Conservation (phyloP, 2,329 filamentous ascomycete genomes). For the Verticillium isaacii region DNA sequence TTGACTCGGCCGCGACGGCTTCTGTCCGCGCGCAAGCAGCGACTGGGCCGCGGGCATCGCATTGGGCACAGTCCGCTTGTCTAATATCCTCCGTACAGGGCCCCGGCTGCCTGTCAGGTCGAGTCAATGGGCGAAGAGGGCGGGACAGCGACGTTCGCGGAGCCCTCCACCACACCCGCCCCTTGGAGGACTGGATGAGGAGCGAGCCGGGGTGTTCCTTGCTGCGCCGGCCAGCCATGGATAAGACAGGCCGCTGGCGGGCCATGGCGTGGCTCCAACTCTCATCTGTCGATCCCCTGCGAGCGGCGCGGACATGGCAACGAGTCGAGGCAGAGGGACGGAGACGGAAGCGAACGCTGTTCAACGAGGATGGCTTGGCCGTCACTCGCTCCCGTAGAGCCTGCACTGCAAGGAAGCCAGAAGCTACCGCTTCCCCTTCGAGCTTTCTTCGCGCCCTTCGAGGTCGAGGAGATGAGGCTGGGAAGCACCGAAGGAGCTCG, state of each 20-base stretch:
- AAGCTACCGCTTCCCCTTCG: neutral
- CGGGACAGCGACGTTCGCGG: neutral
- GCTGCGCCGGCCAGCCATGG: neutral
- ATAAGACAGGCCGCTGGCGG: slow-evolving; percentile 1
- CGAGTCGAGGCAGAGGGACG: neutral
- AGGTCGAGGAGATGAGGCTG: neutral
- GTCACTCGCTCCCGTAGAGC: neutral
- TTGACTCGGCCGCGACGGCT: neutral
- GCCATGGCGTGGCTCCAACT: neutral
- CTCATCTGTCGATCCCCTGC: slow-evolving; percentile 1
- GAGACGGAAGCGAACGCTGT: neutral
- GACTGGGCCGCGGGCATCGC: neutral
- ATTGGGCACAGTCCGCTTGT: neutral
- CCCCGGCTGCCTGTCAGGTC: neutral
- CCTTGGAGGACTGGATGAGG: neutral
- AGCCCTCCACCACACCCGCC: neutral
- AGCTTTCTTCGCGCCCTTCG: neutral
- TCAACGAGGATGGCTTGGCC: neutral
- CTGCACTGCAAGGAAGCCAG: neutral
- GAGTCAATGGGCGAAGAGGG: neutral
- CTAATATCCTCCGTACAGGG: neutral
- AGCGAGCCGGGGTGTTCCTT: neutral
- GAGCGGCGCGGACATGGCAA: neutral
- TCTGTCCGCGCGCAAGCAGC: neutral
- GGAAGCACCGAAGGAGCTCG: neutral